These are phyloP conservation scores for Ligustrum vulgare DNA, from an alignment of 257 asterid species.

Conservation along the genomic window DNA sequence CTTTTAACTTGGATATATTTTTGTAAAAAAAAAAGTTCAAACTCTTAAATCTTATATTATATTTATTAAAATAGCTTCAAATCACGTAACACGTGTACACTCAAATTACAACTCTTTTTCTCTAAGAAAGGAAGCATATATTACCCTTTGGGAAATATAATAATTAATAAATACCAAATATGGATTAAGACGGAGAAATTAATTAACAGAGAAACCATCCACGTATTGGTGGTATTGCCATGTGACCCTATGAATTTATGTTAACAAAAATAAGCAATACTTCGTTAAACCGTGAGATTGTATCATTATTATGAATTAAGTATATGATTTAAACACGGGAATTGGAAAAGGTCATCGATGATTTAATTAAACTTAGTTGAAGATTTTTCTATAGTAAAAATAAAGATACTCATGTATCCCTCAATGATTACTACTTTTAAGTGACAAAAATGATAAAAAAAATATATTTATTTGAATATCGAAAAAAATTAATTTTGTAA, in stretches of 20 bases:
- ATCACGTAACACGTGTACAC: conserved; percentile 20
- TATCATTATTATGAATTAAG: not conserved
- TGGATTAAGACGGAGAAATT: not conserved
- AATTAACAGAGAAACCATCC: not conserved
- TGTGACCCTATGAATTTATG: not conserved
- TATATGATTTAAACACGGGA: not conserved
- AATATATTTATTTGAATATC: no score
- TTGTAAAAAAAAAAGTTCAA: not conserved
- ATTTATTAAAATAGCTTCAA: no score
- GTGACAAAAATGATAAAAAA: no score
- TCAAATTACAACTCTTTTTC: not conserved
- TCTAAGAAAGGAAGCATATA: not conserved
- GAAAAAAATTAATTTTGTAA: no score
- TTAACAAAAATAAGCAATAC: not conserved
- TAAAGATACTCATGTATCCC: not conserved
- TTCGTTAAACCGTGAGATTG: not conserved
- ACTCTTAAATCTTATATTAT: no score
- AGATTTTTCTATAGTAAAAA: no score
- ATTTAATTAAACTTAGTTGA: not conserved
- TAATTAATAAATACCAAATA: not conserved
- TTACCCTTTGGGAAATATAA: not conserved
- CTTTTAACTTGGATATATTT: no score
- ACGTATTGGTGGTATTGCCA: not conserved
- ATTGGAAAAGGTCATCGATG: not conserved
- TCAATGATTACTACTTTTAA: not conserved